Percentiles rank a stretch among this genome's conserved stretches.
Evolutionary conservation across 2,329 filamentous ascomycete genomes (phyloP).

Genomic region (Metarhizium sp.): DNA sequence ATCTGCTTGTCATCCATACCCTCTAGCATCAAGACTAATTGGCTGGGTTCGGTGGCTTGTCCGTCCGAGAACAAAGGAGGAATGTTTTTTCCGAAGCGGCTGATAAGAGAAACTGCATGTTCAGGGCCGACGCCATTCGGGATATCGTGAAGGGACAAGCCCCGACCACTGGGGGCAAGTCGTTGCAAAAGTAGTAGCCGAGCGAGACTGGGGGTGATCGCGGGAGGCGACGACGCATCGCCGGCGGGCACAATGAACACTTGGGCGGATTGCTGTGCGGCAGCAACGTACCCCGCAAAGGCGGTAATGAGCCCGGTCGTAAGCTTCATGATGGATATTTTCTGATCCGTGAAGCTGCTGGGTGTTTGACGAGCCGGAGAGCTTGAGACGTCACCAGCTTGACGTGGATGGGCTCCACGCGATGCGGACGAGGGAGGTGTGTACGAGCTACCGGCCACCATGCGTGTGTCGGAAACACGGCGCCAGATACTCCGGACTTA

Average conservation of each 20-base stretch:
- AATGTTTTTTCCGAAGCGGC: conserved; percentile 47
- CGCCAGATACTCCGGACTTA: conserved; percentile 6
- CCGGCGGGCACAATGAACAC: conserved; percentile 41
- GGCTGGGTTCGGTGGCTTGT: conserved; percentile 28
- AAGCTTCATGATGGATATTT: conserved; percentile 31
- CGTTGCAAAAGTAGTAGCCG: conserved; percentile 51
- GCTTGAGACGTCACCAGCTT: conserved; percentile 22
- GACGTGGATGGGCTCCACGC: neutral
- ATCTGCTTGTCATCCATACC: conserved; percentile 40
- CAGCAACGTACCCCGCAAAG: conserved; percentile 28
- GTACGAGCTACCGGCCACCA: neutral
- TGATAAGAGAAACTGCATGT: conserved; percentile 47
- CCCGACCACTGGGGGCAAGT: conserved; percentile 36
- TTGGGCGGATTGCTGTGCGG: conserved; percentile 33
- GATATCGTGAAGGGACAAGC: conserved; percentile 37
- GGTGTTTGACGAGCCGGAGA: conserved; percentile 13
- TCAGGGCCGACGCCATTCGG: conserved; percentile 29
- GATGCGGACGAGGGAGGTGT: neutral
- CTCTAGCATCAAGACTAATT: conserved; percentile 52
- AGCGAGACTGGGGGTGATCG: conserved; percentile 43
- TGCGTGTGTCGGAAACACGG: conserved; percentile 5
- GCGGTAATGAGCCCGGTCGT: conserved; percentile 28
- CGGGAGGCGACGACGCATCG: conserved; percentile 24
- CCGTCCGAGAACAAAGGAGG: conserved; percentile 38
- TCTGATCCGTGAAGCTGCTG: conserved; percentile 22